Evolutionary conservation across 768 basidiomycete species (phyloP).

Genomic region (Hericium erinaceus): DNA sequence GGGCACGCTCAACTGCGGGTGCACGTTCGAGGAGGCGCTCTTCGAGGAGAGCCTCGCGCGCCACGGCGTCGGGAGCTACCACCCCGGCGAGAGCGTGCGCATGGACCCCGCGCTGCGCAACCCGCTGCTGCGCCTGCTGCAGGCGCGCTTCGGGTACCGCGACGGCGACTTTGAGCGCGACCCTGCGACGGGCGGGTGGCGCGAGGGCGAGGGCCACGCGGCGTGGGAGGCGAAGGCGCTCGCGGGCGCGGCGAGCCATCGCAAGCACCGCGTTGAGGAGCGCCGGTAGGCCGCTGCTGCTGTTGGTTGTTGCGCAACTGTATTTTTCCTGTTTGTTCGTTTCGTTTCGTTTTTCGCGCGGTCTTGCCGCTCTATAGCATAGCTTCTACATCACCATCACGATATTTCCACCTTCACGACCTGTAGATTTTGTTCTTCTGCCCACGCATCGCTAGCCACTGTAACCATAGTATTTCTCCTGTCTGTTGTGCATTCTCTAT

Average conservation of each 20-base stretch:
- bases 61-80: conserved; percentile 73
- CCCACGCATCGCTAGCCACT: background rate
- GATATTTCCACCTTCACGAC: background rate
- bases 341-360: background rate
- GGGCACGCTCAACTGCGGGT: conserved; percentile 78
- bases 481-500: background rate
- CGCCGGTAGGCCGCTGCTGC: conserved; percentile 21
- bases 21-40: conserved; percentile 74
- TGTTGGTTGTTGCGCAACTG: background rate
- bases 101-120: conserved; percentile 86
- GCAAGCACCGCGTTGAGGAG: conserved; percentile 29
- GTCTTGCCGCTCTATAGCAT: background rate
- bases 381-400: conserved; percentile 2
- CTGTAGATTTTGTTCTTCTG: background rate
- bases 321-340: conserved; percentile 4
- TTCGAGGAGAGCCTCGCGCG: conserved; percentile 80
- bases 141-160: conserved; percentile 66
- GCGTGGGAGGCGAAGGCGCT: conserved; percentile 53
- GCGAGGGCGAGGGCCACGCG: conserved; percentile 51
- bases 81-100: conserved; percentile 75
- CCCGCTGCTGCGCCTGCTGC: conserved; percentile 62
- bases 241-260: conserved; percentile 26
- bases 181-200: conserved; percentile 54
- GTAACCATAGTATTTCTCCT: background rate
- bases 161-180: conserved; percentile 84